Evolutionary conservation across 345 rosid species (phyloP).

Genomic region (Sapria himalayana): DNA sequence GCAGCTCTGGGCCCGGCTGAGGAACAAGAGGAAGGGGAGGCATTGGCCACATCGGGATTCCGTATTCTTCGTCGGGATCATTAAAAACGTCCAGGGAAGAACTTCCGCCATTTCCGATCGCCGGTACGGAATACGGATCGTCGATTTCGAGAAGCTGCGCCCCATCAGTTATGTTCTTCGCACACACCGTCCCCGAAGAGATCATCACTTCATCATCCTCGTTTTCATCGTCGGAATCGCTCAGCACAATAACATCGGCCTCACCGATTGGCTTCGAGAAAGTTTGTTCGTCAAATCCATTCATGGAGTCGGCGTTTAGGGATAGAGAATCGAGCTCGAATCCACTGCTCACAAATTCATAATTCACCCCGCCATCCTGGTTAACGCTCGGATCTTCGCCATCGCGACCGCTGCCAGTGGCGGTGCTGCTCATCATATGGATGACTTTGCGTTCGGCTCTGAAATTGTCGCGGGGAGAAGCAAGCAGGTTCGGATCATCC

Average conservation of each 20-base stretch:
- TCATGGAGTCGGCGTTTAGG: slow-evolving; percentile 35
- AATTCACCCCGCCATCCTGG: slow-evolving; percentile 57
- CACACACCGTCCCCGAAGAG: slow-evolving; percentile 28
- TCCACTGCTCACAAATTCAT: slow-evolving; percentile 38
- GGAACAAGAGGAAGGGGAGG: slow-evolving; percentile 47
- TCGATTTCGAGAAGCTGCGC: slow-evolving; percentile 31
- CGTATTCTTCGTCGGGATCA: slow-evolving; percentile 46
- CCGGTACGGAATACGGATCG: slow-evolving; percentile 36
- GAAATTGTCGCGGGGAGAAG: slow-evolving; percentile 33
- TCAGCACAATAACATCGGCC: slow-evolving; percentile 63
- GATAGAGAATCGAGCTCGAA: slow-evolving; percentile 63
- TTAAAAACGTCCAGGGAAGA: slow-evolving; percentile 47
- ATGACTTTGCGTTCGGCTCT: slow-evolving; percentile 33
- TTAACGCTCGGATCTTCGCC: slow-evolving; percentile 90
- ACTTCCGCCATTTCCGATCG: slow-evolving; percentile 27
- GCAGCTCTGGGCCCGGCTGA: slow-evolving; percentile 55
- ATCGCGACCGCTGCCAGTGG: slow-evolving; percentile 75
- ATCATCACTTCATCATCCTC: slow-evolving; percentile 48
- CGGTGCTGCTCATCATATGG: slow-evolving; percentile 90
- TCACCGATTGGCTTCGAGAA: slow-evolving; percentile 27
- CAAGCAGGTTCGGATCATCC: slow-evolving; percentile 30
- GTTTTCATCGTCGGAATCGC: slow-evolving; percentile 82
- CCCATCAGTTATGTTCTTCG: slow-evolving; percentile 24
- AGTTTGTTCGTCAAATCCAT: slow-evolving; percentile 29
- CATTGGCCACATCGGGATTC: slow-evolving; percentile 49